Percentiles rank a stretch among this genome's conserved stretches.
phyloP scores from a whole-genome alignment of 2,329 filamentous ascomycete species.

The Colletotrichum graminicola region DNA sequence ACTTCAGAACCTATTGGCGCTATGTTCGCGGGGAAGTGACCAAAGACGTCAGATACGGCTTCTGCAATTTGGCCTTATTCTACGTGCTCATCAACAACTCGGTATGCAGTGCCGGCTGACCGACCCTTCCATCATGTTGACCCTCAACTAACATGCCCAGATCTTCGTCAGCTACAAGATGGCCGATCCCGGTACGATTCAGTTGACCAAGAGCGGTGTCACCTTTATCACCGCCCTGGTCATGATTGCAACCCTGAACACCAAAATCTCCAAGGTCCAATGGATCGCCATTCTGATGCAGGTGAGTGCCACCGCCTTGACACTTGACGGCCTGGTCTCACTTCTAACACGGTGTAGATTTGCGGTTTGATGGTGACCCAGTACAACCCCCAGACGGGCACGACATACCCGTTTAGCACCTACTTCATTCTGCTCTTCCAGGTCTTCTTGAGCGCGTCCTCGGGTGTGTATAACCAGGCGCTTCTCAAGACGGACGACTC shows the following conservation, averaged over 20 bases:
- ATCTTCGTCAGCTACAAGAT: slow-evolving; percentile 50
- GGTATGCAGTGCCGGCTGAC: slow-evolving; percentile 36
- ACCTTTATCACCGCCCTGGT: slow-evolving; percentile 50
- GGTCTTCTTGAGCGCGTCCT: slow-evolving; percentile 49
- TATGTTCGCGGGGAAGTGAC: slow-evolving; percentile 46
- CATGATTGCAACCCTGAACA: slow-evolving; percentile 47
- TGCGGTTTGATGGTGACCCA: slow-evolving; percentile 50
- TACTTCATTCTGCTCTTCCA: slow-evolving; percentile 51
- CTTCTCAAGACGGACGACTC: slow-evolving; percentile 49
- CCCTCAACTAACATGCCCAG: slow-evolving; percentile 42
- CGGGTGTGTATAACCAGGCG: slow-evolving; percentile 52
- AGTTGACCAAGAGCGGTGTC: slow-evolving; percentile 49
- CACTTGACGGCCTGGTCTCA: too few species aligned
- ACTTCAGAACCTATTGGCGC: slow-evolving; percentile 41
- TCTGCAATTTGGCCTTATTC: slow-evolving; percentile 49
- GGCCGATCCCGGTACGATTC: slow-evolving; percentile 51
- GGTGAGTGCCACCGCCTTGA: slow-evolving; percentile 37
- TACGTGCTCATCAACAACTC: slow-evolving; percentile 53
- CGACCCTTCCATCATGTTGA: background rate
- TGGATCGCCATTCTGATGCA: slow-evolving; percentile 51
- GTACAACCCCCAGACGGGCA: slow-evolving; percentile 47
- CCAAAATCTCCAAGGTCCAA: slow-evolving; percentile 48
- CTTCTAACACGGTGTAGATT: slow-evolving; percentile 42
- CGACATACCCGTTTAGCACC: slow-evolving; percentile 47
- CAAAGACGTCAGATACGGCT: slow-evolving; percentile 49